Evolutionary conservation across 768 basidiomycete species (phyloP), one percentile per base, ranked within the genome.

Genomic region (Gymnopilus junonius): DNA sequence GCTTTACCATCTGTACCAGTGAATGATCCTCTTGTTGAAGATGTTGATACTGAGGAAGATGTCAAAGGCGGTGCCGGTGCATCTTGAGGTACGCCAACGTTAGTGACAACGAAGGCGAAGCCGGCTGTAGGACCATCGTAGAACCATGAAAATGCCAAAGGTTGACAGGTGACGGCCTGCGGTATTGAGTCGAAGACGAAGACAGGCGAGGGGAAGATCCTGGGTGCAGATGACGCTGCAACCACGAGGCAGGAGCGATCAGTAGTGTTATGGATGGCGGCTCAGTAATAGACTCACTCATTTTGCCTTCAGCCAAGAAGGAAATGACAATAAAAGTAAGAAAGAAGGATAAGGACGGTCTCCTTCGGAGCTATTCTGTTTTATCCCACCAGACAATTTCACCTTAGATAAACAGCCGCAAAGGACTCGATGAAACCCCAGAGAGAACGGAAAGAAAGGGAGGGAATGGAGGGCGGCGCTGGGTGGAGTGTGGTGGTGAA

Each of bases 51-150:
- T 27, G 31, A 62, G 48, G 51, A 59, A 23, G 58, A 62, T 42
- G 65, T 50, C 2, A 59, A 20, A 40, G 68, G 61, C 10, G 69
- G 55, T 21, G 63, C 51, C 14, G 71, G 58, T 6, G 61, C 11
- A 42, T 65, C 62, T 55, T 79, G 77, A 2, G 62, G 0, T 3
- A 81, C 77, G 20, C 70, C 73, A 50, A 68, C n/a, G 60, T 84
- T 82, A 51, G 78, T 77, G 37, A 84, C 73, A 59, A 73, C 73
- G n/a, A 85, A 56, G 6, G 67, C 59, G 25, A 84, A 48, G 1
- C 71, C 25, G 8, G 42, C 63, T 17, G 69, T 35, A 4, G 76
- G 66, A 17, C 80, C 82, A 25, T 4, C 50, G 62, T 82, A 85
- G 15, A 56, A 46, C 84, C 85, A 85, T 23, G 67, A 64, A 37